Base-by-base conservation (phyloP, 768 basidiomycete genomes). In the Boletus subparvulus region DNA sequence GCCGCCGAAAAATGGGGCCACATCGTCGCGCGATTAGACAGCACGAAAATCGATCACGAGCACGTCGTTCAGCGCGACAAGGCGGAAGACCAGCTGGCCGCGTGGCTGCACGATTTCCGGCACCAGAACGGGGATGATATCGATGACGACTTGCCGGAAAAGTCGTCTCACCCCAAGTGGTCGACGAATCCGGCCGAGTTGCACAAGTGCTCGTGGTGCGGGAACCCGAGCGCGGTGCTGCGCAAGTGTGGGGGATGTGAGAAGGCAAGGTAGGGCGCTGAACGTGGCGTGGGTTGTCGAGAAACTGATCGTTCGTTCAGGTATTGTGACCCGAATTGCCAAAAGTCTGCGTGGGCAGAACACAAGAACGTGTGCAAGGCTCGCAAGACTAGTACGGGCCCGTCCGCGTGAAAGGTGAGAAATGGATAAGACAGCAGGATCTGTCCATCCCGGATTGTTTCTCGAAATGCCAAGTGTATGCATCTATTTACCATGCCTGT, bases 181-280 rank as follows among this genome's bases (percentile, higher is more conserved):
- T 80, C 76, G 55, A 66, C 69, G 19, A 82, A 84, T 45, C 70
- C 73, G 19, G 79, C 84, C 9, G 75, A 69, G 37, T 69, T 88
- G 41, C 87, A 83, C 68, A 71, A 77, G 26, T 88, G 87, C 62
- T 83, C 84, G 26, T 83, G 80, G 52, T 87, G 86, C 58, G 75
- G 79, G 7, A 87, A 86, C 55, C 84, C 85, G 7, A 86, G 81
- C 48, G 83, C 82, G 0, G 75, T 76, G 8, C 65, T 85, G 46
- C 76, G 77, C 59, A 85, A 82, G 66, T 85, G 84, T 58, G 65
- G 69, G 6, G 74, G 77, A 3, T 82, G 80, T 51, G 71, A 62
- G 26, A 73, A 69, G 52, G 71, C 76, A 11, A 77, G 78, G 79
- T 78, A 61, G 4, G 30, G 17, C 13, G 40, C 10, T 17, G 10